A percentile compares a stretch with the other conserved stretches of the same genome.
Conservation (phyloP, 805 yeast species). For the Kodamaea sagamina region DNA sequence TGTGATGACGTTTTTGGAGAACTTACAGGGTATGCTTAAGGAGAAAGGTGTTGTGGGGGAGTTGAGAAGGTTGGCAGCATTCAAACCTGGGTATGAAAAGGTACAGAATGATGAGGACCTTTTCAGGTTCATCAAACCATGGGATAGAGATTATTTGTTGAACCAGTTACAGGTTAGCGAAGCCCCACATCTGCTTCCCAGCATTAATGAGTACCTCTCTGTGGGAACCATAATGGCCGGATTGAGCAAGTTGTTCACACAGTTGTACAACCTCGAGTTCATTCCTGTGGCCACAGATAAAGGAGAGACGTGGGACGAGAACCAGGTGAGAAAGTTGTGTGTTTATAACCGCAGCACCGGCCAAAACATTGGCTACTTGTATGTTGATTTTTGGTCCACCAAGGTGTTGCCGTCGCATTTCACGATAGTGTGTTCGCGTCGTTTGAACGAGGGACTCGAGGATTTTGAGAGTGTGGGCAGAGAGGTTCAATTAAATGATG, state of each 20-base stretch:
- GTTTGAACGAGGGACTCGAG: slow-evolving; percentile 50
- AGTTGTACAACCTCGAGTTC: slow-evolving; percentile 75
- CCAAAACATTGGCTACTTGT: slow-evolving; percentile 71
- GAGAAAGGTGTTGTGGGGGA: slow-evolving; percentile 55
- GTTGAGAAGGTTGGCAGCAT: slow-evolving; percentile 47
- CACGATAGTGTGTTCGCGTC: slow-evolving; percentile 92
- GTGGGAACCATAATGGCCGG: slow-evolving; percentile 87
- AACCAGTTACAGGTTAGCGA: slow-evolving; percentile 15
- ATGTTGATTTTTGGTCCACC: slow-evolving; percentile 84
- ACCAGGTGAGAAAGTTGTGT: slow-evolving; percentile 78
- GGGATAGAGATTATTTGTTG: slow-evolving; percentile 82
- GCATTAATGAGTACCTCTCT: slow-evolving; percentile 72
- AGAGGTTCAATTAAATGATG: slow-evolving; percentile 41
- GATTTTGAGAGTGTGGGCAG: slow-evolving; percentile 21
- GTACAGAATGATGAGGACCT: not conserved
- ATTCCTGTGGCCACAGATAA: slow-evolving; percentile 59
- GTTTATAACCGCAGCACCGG: slow-evolving; percentile 62
- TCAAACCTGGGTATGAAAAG: slow-evolving; percentile 20
- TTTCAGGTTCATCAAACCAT: slow-evolving; percentile 27
- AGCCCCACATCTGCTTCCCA: slow-evolving; percentile 27
- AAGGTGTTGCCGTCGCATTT: slow-evolving; percentile 89
- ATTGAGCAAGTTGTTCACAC: slow-evolving; percentile 65
- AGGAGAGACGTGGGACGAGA: slow-evolving; percentile 84
- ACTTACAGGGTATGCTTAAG: slow-evolving; percentile 54
- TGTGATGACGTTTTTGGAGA: slow-evolving; percentile 67